Conservation (phyloP, 202 grass and related monocot genomes). For the Panicum virgatum region DNA sequence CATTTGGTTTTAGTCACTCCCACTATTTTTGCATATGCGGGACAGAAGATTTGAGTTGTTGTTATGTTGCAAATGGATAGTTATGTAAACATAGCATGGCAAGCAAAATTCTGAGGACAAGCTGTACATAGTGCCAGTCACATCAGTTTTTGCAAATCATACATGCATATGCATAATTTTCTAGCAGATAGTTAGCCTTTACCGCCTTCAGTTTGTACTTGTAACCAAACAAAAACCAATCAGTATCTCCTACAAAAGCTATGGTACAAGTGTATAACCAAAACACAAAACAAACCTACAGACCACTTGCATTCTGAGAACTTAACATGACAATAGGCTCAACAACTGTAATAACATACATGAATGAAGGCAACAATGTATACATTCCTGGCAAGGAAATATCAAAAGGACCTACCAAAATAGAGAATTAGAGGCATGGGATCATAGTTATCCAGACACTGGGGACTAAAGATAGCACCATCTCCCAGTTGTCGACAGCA, state of each 20-base stretch:
- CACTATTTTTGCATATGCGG: constrained; percentile 2
- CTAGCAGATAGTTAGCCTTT: background rate
- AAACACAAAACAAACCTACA: background rate
- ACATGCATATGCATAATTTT: background rate
- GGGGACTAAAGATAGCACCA: background rate
- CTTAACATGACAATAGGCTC: background rate
- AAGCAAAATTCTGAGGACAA: background rate
- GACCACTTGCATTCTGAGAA: background rate
- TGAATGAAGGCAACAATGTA: background rate
- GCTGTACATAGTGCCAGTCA: background rate
- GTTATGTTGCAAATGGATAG: background rate
- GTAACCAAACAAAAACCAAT: background rate
- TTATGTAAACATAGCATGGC: background rate
- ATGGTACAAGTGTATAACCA: background rate
- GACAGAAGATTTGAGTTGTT: background rate
- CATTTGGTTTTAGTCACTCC: background rate
- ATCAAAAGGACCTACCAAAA: background rate
- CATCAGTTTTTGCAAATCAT: background rate
- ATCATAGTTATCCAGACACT: background rate
- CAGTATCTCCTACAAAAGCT: background rate
- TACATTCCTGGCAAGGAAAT: background rate
- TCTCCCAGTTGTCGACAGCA: background rate
- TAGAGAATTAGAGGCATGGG: background rate
- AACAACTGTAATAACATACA: background rate
- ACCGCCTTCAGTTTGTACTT: background rate